Base-by-base conservation (phyloP, 441 rosid species). In the Flueggea neowawraea region DNA sequence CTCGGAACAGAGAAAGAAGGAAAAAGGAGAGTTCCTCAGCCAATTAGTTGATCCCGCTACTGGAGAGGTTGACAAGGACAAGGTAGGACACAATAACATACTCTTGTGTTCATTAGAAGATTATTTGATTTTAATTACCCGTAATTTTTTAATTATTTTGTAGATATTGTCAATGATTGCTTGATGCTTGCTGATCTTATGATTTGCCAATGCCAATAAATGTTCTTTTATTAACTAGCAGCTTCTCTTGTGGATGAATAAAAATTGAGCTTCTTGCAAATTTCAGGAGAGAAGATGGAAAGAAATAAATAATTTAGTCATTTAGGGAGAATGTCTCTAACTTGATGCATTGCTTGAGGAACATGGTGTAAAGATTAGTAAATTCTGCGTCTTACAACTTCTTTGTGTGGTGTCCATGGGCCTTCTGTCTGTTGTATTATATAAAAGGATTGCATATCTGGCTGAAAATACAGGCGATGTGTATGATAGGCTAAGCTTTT, bases 41-140 rank as follows among this genome's bases (percentile, higher is more conserved):
- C 76, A 75, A 57, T 69, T 83, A 68, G 66, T 73, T 33, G 78
- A 82, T 68, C 87, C 81, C 15, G 77, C 59, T 33, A 79, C 83
- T 16, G 80, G 88, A 61, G 69, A 77, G 81, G 72, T 77, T 58
- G 75, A 83, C 57, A 71, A 80, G 41, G 65, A 69, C 47, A 64
- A 65, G 91, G 99, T 95, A 85, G 60, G 70, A 31, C 47, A 31
- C 52, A 55, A 12, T 55, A 28, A 48, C 41, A 43, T 59, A 16
- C 41, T 55, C 51, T 59, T 72, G 33, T 55, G 41, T 60, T 12
- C n/a, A 15, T 9, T 28, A 15, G 60, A 60, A 5, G 8, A 67
- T 45, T 49, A 12, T 62, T 69, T 54, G 31, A 15, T 68, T 60
- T 45, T 28, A 17, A 6, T 51, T 13, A 41, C 47, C 47, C 50